Conservation (phyloP, 1,139 yeast species). For the Arxiozyma slooffiae region DNA sequence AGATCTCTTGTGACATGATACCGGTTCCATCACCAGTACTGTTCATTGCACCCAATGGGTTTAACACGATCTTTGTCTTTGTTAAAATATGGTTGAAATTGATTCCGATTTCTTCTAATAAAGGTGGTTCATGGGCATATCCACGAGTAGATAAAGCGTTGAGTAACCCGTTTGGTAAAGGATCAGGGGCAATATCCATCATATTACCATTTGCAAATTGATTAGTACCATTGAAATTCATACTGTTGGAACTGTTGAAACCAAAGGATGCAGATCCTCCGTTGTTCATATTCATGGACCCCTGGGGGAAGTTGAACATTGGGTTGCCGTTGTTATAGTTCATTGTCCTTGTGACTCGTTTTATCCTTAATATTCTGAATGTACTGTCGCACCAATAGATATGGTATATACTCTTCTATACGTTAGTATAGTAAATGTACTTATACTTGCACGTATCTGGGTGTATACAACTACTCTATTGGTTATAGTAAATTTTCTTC, state of each 20-base stretch:
- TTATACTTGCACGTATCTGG: not conserved
- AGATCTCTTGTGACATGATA: slow-evolving; percentile 43
- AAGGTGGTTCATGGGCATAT: slow-evolving; percentile 86
- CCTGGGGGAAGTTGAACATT: slow-evolving; percentile 23
- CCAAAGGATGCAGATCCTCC: slow-evolving; percentile 3
- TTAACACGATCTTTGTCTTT: slow-evolving; percentile 79
- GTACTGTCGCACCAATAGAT: not conserved
- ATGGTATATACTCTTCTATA: not conserved
- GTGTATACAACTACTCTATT: too few species aligned
- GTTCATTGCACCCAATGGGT: slow-evolving; percentile 37
- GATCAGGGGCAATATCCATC: slow-evolving; percentile 29
- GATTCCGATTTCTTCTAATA: slow-evolving; percentile 86
- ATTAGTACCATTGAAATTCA: slow-evolving; percentile 1
- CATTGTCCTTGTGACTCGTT: not conserved
- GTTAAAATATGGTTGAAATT: slow-evolving; percentile 79
- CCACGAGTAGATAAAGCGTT: slow-evolving; percentile 94
- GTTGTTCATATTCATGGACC: slow-evolving; percentile 29
- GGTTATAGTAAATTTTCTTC: too few species aligned
- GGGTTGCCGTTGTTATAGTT: not conserved
- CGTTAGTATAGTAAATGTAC: not conserved
- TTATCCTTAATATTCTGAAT: too few species aligned
- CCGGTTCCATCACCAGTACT: slow-evolving; percentile 40
- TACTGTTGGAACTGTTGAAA: not conserved
- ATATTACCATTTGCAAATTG: slow-evolving; percentile 4
- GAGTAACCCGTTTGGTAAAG: slow-evolving; percentile 64